Conservation (phyloP, 2,329 filamentous ascomycete genomes). For the Sporothrix pseudoabietina region DNA sequence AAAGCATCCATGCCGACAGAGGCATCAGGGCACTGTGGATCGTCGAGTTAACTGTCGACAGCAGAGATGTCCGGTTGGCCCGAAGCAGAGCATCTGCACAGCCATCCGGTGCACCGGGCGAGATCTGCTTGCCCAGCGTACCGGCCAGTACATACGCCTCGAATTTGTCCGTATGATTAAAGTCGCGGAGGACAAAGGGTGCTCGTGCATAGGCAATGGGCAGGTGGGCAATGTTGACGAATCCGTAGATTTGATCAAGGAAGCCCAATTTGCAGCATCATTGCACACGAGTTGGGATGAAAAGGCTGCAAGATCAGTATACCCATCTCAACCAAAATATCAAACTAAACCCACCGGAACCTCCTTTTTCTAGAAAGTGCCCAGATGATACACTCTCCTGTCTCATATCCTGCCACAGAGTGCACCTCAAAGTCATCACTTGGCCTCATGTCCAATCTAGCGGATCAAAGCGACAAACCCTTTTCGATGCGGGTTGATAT, state of each 20-base stretch:
- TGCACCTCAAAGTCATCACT: background rate
- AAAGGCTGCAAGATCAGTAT: background rate
- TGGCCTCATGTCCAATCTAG: background rate
- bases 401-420: background rate
- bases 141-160: conserved; percentile 46
- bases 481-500: conserved; percentile 21
- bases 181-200: conserved; percentile 46
- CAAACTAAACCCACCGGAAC: background rate
- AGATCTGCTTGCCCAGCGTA: conserved; percentile 39
- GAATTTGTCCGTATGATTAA: conserved; percentile 37
- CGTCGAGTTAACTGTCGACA: conserved; percentile 25
- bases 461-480: background rate
- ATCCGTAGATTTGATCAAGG: conserved; percentile 37
- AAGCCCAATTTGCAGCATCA: background rate
- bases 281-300: background rate
- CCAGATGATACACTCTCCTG: background rate
- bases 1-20: conserved; percentile 47
- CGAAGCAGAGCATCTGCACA: conserved; percentile 42
- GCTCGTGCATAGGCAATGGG: conserved; percentile 46
- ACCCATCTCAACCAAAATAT: background rate
- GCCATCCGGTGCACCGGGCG: conserved; percentile 35
- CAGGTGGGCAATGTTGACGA: conserved; percentile 38
- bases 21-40: conserved; percentile 41
- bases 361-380: background rate
- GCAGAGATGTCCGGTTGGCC: conserved; percentile 30